These are phyloP conservation scores for Dalbergia cochinchinensis DNA, from an alignment of 306 rosid genomes.

Conservation along the genomic window DNA sequence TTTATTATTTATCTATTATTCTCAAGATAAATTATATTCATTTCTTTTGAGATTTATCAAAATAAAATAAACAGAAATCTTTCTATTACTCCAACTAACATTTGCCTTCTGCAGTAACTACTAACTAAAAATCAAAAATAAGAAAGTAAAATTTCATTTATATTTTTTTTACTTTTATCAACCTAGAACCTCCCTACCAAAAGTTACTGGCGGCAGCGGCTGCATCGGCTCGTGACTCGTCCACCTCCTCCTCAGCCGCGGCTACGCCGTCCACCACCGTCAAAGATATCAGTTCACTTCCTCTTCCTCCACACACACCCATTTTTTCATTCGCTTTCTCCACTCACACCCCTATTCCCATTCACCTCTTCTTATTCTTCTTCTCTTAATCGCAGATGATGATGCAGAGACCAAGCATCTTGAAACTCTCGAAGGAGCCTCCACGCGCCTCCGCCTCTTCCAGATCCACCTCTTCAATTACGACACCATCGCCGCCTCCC, in stretches of 20 bases:
- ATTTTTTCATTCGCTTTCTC: neutral
- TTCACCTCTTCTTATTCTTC: neutral
- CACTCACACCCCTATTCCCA: neutral
- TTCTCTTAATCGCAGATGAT: constrained; percentile 53
- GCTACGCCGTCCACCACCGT: constrained; percentile 89
- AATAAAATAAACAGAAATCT: too few species aligned
- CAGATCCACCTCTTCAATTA: constrained; percentile 82
- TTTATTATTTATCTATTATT: too few species aligned
- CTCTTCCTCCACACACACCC: neutral
- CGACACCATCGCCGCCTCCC: constrained; percentile 59
- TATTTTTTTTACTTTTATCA: too few species aligned
- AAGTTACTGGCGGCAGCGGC: constrained; percentile 95
- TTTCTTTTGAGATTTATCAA: too few species aligned
- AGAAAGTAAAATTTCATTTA: too few species aligned
- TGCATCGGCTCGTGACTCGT: constrained; percentile 90
- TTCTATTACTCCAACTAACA: too few species aligned
- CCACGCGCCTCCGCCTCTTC: constrained; percentile 72
- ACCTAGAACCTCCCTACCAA: too few species aligned
- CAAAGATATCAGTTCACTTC: constrained; percentile 64
- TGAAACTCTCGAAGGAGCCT: constrained; percentile 64
- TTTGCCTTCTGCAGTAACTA: too few species aligned
- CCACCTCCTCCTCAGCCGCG: constrained; percentile 78
- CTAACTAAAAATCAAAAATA: too few species aligned
- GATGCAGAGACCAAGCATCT: constrained; percentile 84
- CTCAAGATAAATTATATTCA: too few species aligned